Conservation (phyloP, 2,329 filamentous ascomycete genomes). For the Ceratocystis lukuohia region DNA sequence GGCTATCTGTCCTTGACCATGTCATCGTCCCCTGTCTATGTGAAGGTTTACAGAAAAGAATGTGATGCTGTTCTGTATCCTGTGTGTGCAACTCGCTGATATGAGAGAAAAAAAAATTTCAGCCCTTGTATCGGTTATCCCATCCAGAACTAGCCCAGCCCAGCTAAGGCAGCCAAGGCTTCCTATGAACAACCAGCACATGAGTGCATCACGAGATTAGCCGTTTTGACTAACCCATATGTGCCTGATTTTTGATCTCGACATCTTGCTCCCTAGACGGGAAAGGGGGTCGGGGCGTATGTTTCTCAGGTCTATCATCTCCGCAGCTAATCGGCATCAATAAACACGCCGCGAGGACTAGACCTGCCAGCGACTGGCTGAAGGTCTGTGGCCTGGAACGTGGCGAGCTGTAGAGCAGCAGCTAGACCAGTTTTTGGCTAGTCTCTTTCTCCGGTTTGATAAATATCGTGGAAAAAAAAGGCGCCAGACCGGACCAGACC, state of each 20-base stretch:
- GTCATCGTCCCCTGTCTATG: neutral
- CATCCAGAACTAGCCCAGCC: neutral
- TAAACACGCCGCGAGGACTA: too few species aligned
- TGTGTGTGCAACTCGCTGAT: neutral
- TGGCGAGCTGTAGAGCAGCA: neutral
- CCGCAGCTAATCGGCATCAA: too few species aligned
- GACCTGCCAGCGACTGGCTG: too few species aligned
- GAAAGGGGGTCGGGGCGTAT: too few species aligned
- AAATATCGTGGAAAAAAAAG: neutral
- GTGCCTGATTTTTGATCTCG: neutral
- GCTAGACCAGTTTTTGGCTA: neutral
- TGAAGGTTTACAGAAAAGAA: neutral
- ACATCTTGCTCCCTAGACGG: neutral
- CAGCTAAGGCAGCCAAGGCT: neutral
- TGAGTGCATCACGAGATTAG: neutral
- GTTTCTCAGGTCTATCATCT: too few species aligned
- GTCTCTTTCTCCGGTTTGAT: neutral
- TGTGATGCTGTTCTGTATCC: neutral
- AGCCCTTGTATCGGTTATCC: neutral
- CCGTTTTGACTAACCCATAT: neutral
- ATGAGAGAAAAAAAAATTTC: slow-evolving; percentile 11
- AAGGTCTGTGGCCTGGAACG: neutral
- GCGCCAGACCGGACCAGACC: neutral
- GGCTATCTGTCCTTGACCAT: neutral
- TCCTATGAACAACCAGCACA: neutral